Percentiles rank a stretch among this genome's conserved stretches.
These are phyloP conservation scores for Malus fusca DNA, from an alignment of 306 rosid genomes.

Conservation along the genomic window DNA sequence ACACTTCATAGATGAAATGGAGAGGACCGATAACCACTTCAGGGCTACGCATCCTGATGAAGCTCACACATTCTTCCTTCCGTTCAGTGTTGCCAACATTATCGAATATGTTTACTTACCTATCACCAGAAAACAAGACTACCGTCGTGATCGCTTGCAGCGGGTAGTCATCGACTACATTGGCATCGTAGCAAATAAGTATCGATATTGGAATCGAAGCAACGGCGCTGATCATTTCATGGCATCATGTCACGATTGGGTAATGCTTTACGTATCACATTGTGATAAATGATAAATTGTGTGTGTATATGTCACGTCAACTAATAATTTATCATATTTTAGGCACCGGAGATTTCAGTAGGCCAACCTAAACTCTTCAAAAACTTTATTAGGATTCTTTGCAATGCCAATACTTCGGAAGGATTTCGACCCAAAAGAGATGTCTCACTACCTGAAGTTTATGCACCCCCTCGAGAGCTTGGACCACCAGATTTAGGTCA, in stretches of 20 bases:
- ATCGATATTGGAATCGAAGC: conserved; percentile 46
- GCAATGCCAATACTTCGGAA: conserved; percentile 79
- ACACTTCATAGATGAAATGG: conserved; percentile 48
- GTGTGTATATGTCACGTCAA: neutral
- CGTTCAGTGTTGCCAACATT: conserved; percentile 41
- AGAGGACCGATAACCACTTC: conserved; percentile 26
- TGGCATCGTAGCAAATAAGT: conserved; percentile 25
- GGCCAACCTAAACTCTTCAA: conserved; percentile 46
- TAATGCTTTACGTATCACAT: neutral
- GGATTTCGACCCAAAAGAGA: conserved; percentile 52
- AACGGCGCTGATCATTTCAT: conserved; percentile 49
- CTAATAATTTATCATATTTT: neutral
- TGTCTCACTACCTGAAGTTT: conserved; percentile 62
- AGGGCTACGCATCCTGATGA: conserved; percentile 43
- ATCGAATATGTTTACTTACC: conserved; percentile 34
- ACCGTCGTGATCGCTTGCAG: conserved; percentile 34
- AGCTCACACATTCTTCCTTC: conserved; percentile 42
- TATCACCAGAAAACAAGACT: conserved; percentile 29
- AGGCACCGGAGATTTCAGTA: conserved; percentile 59
- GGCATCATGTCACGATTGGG: conserved; percentile 64
- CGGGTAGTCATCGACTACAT: conserved; percentile 38
- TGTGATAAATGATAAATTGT: neutral
- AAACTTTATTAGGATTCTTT: conserved; percentile 50
- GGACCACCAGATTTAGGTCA: conserved; percentile 25
- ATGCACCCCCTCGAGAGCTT: conserved; percentile 44